Percentiles rank a stretch among this genome's conserved stretches.
Conservation (phyloP, 345 rosid species). For the Dovyalis caffra region DNA sequence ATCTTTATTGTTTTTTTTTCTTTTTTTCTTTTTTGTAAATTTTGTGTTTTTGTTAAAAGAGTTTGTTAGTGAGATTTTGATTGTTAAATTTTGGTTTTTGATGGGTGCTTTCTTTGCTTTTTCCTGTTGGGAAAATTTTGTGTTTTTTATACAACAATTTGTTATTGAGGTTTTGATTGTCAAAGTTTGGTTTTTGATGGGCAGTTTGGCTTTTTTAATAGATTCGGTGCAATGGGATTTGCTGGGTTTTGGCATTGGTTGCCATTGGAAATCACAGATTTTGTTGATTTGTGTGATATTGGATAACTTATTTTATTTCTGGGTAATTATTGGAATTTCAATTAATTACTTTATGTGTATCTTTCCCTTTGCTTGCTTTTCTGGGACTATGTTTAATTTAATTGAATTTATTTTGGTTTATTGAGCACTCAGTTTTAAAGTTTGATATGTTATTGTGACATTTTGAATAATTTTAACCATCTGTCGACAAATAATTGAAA, state of each 20-base stretch:
- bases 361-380: background rate
- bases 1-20: too few species aligned
- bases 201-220: background rate
- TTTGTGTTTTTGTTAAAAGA: background rate
- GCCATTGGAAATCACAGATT: background rate
- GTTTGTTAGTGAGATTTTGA: background rate
- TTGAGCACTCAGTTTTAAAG: background rate
- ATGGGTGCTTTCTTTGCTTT: background rate
- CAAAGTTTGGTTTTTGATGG: background rate
- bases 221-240: background rate
- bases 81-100: background rate
- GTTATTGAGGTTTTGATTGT: background rate
- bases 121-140: background rate
- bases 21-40: too few species aligned
- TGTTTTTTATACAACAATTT: background rate
- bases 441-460: background rate
- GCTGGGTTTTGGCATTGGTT: background rate
- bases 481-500: background rate
- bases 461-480: background rate
- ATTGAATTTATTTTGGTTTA: background rate
- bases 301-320: background rate
- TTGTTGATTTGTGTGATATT: background rate
- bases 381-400: background rate
- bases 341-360: background rate
- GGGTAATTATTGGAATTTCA: background rate